These are phyloP conservation scores for Pichia ethanolica DNA, from an alignment of 805 yeast genomes.

Conservation along the genomic window DNA sequence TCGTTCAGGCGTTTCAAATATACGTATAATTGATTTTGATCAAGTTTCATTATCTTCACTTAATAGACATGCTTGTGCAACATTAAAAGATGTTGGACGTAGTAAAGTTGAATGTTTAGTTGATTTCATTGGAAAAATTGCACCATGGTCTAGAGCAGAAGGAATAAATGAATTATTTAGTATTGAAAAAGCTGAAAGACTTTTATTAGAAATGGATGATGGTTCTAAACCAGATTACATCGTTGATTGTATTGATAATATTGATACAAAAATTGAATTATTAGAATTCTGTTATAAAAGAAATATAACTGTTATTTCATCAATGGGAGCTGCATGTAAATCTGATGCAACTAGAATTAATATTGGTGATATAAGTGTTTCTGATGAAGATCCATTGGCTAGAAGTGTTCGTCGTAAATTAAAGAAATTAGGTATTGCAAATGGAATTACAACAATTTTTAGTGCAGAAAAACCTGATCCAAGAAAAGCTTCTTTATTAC, in stretches of 20 bases:
- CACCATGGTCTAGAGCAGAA: constrained; percentile 92
- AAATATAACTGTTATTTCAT: constrained; percentile 64
- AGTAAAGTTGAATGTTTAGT: constrained; percentile 80
- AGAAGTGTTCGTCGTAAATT: constrained; percentile 79
- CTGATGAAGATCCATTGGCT: constrained; percentile 92
- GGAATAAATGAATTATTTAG: constrained; percentile 74
- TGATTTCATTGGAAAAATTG: constrained; percentile 58
- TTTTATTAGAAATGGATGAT: constrained; percentile 34
- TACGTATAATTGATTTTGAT: constrained; percentile 87
- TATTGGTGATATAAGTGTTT: constrained; percentile 78
- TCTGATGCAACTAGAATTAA: constrained; percentile 91
- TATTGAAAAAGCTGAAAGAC: constrained; percentile 52
- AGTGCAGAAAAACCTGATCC: constrained; percentile 97
- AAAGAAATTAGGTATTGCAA: constrained; percentile 66
- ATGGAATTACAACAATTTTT: constrained; percentile 80
- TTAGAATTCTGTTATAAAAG: constrained; percentile 61
- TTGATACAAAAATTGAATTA: constrained; percentile 92
- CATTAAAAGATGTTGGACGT: constrained; percentile 84
- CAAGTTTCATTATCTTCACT: constrained; percentile 89
- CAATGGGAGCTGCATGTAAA: constrained; percentile 97
- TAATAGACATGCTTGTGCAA: constrained; percentile 93
- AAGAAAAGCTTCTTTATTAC: constrained; percentile 79
- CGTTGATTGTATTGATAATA: constrained; percentile 93
- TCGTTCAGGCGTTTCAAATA: constrained; percentile 77
- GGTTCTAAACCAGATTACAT: constrained; percentile 61